Conservation (phyloP, 495 filamentous ascomycete species). For the Aspergillus indologenus region DNA sequence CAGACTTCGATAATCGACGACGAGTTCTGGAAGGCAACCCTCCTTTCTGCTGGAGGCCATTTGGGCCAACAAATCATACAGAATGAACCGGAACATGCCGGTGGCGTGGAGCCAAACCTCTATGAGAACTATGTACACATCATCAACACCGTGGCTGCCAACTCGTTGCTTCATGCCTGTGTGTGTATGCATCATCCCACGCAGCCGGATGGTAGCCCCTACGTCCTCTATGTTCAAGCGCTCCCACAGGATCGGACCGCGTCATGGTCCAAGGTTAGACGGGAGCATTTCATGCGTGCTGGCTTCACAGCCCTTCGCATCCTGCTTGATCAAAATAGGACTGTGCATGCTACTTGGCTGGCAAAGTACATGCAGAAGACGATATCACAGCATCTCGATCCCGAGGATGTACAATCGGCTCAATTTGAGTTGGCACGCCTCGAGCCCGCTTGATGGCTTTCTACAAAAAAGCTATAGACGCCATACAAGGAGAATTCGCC, state of each 20-base stretch:
- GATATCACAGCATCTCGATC: slow-evolving; percentile 22
- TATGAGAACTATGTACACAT: slow-evolving; percentile 33
- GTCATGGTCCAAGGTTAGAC: slow-evolving; percentile 20
- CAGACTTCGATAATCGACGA: not conserved
- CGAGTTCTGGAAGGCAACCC: slow-evolving; percentile 16
- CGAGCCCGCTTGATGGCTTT: slow-evolving; percentile 19
- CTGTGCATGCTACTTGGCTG: slow-evolving; percentile 27
- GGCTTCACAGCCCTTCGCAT: slow-evolving; percentile 37
- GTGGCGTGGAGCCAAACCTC: slow-evolving; percentile 19
- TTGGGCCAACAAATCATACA: slow-evolving; percentile 26
- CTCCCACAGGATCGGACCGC: slow-evolving; percentile 17
- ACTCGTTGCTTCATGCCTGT: slow-evolving; percentile 22
- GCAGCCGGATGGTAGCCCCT: slow-evolving; percentile 29
- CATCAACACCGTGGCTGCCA: slow-evolving; percentile 25
- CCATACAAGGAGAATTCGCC: not conserved
- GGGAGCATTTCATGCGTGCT: slow-evolving; percentile 28
- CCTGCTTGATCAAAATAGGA: slow-evolving; percentile 31
- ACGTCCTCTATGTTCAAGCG: slow-evolving; percentile 27
- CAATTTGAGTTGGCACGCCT: slow-evolving; percentile 32
- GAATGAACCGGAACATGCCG: slow-evolving; percentile 13
- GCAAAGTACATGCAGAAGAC: slow-evolving; percentile 33
- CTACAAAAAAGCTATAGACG: not conserved
- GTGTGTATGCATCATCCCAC: slow-evolving; percentile 37
- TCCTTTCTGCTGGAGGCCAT: slow-evolving; percentile 25
- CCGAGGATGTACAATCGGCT: slow-evolving; percentile 9